Conservation (phyloP, 2,329 filamentous ascomycete species). For the Xylariaceae sp. region DNA sequence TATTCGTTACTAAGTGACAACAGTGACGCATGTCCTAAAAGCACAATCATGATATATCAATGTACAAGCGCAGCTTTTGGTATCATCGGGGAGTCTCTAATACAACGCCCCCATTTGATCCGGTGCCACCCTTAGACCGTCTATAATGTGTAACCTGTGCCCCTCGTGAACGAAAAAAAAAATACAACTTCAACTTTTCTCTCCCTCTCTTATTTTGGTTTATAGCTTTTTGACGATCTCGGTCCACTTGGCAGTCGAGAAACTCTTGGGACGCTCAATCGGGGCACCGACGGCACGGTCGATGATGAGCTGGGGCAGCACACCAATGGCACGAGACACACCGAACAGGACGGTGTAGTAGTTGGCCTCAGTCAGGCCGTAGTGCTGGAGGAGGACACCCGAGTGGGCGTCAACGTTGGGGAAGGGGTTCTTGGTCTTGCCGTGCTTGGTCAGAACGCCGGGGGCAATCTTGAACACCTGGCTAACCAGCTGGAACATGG, state of each 20-base stretch:
- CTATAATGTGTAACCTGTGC: constrained; percentile 33
- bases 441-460: constrained; percentile 95
- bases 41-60: constrained; percentile 31
- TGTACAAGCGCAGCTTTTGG: constrained; percentile 35
- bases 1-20: constrained; percentile 2
- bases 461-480: constrained; percentile 99
- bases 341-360: constrained; percentile 99
- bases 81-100: constrained; percentile 33
- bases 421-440: constrained; percentile 99
- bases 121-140: constrained; percentile 30
- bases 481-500: constrained; percentile 99
- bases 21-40: constrained; percentile 18
- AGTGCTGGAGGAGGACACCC: constrained; percentile 98
- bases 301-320: constrained; percentile 98
- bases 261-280: constrained; percentile 98
- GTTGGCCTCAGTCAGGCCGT: constrained; percentile 96
- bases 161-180: constrained; percentile 20
- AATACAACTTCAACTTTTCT: constrained; percentile 19
- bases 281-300: constrained; percentile 95
- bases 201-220: constrained; percentile 40
- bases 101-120: constrained; percentile 29
- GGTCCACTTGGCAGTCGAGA: constrained; percentile 94
- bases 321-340: constrained; percentile 96
- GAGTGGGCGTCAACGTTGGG: constrained; percentile 99
- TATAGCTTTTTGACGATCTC: constrained; percentile 92